phyloP scores from a whole-genome alignment of 768 basidiomycete species.

The Cytidiella melzeri region DNA sequence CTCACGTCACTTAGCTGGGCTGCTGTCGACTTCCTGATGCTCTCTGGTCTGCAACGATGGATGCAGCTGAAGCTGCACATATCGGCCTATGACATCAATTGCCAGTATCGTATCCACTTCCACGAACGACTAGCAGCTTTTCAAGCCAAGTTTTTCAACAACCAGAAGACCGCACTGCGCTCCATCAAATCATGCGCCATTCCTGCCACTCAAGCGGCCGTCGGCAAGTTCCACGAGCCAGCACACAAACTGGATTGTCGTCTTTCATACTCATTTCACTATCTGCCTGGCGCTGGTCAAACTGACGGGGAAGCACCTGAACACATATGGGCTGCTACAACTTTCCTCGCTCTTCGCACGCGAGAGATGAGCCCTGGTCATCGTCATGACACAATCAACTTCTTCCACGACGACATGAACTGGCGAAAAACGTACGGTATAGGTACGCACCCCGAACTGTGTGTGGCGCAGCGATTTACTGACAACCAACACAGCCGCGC shows the following conservation, averaged over 20 bases:
- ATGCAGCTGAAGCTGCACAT: constrained; percentile 3
- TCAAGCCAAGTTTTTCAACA: no score
- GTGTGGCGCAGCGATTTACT: neutral
- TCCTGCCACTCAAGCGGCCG: neutral
- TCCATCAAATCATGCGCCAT: no score
- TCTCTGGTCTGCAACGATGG: constrained; percentile 9
- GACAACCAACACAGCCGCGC: neutral
- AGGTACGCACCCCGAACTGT: constrained; percentile 2
- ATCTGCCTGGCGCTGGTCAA: constrained; percentile 8
- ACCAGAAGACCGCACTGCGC: no score
- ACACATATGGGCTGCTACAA: constrained; percentile 13
- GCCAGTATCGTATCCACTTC: constrained; percentile 17
- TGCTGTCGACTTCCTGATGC: constrained; percentile 8
- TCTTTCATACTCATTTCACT: constrained; percentile 5
- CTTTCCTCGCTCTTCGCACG: constrained; percentile 3
- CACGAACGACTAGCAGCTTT: neutral
- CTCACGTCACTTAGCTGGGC: constrained; percentile 1
- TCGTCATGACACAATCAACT: constrained; percentile 19
- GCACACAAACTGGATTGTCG: constrained; percentile 6
- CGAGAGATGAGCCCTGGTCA: constrained; percentile 15
- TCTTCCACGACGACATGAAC: constrained; percentile 13
- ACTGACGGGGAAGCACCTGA: constrained; percentile 16
- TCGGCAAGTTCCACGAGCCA: constrained; percentile 6
- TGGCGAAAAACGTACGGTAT: constrained; percentile 1
- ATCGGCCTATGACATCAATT: constrained; percentile 22